Conservation (phyloP, 1,139 yeast species). For the Geotrichum aggregatum region DNA sequence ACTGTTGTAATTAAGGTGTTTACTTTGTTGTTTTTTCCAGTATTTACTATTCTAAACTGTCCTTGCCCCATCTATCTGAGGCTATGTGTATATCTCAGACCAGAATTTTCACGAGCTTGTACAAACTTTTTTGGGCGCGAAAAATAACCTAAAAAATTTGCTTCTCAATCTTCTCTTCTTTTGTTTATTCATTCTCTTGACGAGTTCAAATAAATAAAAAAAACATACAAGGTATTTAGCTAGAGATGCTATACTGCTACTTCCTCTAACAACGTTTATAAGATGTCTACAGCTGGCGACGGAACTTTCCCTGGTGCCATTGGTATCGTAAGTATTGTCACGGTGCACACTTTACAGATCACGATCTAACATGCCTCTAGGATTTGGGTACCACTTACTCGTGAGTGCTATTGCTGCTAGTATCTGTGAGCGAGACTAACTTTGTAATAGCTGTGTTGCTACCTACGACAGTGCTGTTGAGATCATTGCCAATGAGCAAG, state of each 20-base stretch:
- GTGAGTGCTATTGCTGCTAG: too few relatives aligned
- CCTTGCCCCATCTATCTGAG: conserved; percentile 9
- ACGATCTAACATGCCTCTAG: conserved; percentile 38
- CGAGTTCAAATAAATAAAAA: neutral
- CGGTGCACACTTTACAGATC: neutral
- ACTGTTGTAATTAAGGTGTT: neutral
- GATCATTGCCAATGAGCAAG: conserved; percentile 97
- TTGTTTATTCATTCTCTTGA: neutral
- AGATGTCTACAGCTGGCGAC: conserved; percentile 44
- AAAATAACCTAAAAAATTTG: conserved; percentile 7
- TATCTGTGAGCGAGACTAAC: too few relatives aligned
- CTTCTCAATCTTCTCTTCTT: conserved; percentile 6
- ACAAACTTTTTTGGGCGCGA: neutral
- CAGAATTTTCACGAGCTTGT: neutral
- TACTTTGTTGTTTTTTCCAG: neutral
- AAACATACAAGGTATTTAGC: conserved; percentile 7
- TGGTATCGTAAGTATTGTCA: conserved; percentile 58
- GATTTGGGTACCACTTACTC: conserved; percentile 70
- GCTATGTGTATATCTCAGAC: conserved; percentile 8
- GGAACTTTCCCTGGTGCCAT: conserved; percentile 99
- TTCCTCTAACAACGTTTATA: neutral
- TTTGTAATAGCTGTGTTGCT: conserved; percentile 55
- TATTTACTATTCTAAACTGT: neutral
- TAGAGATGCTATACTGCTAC: too few relatives aligned
- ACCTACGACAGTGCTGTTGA: conserved; percentile 77